A percentile compares a stretch with the other conserved stretches of the same genome.
phyloP scores from a whole-genome alignment of 1,284 basidiomycete species.

The Earliella scabrosa region DNA sequence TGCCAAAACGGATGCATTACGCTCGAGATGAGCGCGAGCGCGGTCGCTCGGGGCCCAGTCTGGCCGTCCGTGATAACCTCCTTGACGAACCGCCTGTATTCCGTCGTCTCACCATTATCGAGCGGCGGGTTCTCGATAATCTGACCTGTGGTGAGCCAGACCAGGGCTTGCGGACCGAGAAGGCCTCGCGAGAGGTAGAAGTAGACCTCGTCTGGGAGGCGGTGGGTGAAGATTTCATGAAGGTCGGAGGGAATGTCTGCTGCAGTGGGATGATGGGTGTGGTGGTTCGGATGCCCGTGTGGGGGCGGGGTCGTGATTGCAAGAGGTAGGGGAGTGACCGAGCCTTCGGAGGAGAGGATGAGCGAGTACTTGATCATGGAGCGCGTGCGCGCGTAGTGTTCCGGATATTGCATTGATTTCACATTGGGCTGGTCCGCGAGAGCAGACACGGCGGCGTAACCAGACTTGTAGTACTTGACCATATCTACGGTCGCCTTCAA shows the following conservation, averaged over 20 bases:
- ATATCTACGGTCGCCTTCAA: slow-evolving; percentile 88
- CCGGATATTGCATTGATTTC: slow-evolving; percentile 77
- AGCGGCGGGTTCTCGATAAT: slow-evolving; percentile 90
- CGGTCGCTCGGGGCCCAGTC: slow-evolving; percentile 90
- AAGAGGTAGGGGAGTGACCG: slow-evolving; percentile 87
- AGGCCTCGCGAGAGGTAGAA: slow-evolving; percentile 95
- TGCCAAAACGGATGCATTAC: slow-evolving; percentile 83
- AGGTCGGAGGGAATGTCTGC: slow-evolving; percentile 91
- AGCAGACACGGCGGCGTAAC: slow-evolving; percentile 79
- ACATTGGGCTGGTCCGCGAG: slow-evolving; percentile 81
- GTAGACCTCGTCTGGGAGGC: slow-evolving; percentile 96
- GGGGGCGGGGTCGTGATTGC: slow-evolving; percentile 59
- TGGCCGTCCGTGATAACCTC: slow-evolving; percentile 93
- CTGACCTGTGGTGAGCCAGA: slow-evolving; percentile 88
- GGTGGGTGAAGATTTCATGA: slow-evolving; percentile 94
- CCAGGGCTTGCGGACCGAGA: slow-evolving; percentile 84
- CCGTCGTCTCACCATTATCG: slow-evolving; percentile 93
- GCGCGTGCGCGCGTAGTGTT: slow-evolving; percentile 89
- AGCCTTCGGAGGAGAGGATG: slow-evolving; percentile 90
- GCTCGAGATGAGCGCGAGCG: slow-evolving; percentile 84
- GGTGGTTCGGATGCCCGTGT: slow-evolving; percentile 57
- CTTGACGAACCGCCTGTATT: slow-evolving; percentile 94
- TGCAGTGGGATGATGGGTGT: slow-evolving; percentile 72
- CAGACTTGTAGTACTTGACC: slow-evolving; percentile 89
- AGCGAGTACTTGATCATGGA: slow-evolving; percentile 94